These are phyloP conservation scores for Lentinula sp. DNA, from an alignment of 768 basidiomycete genomes.

Conservation along the genomic window DNA sequence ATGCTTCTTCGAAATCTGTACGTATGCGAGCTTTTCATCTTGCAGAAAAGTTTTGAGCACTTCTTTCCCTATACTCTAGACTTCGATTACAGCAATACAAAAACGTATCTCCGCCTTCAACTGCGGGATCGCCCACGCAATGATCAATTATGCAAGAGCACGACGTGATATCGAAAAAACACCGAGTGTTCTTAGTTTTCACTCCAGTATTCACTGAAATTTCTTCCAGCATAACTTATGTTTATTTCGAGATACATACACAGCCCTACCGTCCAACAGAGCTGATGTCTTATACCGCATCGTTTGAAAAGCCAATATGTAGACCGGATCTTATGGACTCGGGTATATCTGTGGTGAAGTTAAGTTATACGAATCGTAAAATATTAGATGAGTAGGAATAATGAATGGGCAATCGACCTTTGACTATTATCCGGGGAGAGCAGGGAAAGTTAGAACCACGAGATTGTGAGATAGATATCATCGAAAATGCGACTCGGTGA, in stretches of 20 bases:
- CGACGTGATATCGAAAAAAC: neutral
- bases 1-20: conserved; percentile 97
- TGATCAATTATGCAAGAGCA: neutral
- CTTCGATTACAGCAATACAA: conserved; percentile 51
- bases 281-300: neutral
- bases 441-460: neutral
- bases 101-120: neutral
- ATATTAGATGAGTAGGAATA: neutral
- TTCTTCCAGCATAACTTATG: neutral
- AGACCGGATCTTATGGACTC: neutral
- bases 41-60: neutral
- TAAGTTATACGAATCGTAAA: neutral
- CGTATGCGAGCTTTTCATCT: conserved; percentile 22
- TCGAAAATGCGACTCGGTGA: conserved; percentile 44
- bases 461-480: neutral
- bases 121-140: neutral
- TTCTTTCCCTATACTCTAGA: conserved; percentile 21
- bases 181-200: neutral
- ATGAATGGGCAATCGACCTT: neutral
- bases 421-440: neutral
- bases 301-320: too few relatives aligned
- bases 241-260: neutral
- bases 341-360: neutral
- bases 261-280: too few relatives aligned
- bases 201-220: too few relatives aligned